These are phyloP conservation scores for Penicillium paradoxum DNA, from an alignment of 495 filamentous ascomycete species.

Conservation along the genomic window DNA sequence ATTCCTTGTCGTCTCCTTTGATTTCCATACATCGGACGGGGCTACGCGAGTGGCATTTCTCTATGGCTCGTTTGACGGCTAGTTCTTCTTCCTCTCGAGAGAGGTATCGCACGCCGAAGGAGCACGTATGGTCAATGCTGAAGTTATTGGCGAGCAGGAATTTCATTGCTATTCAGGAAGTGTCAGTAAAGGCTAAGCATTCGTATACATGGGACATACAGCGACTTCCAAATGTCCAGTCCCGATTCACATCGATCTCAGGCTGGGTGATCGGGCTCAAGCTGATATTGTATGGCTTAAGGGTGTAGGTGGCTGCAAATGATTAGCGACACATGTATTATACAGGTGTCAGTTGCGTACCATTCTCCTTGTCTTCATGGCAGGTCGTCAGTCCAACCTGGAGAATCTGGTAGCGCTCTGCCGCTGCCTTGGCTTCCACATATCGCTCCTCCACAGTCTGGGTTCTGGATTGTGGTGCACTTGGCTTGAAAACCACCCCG, in stretches of 20 bases:
- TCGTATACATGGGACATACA: slow-evolving; percentile 27
- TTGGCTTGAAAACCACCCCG: slow-evolving; percentile 49
- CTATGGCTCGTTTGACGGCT: slow-evolving; percentile 26
- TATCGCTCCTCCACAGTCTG: slow-evolving; percentile 62
- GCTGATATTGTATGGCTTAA: slow-evolving; percentile 65
- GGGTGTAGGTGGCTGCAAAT: slow-evolving; percentile 47
- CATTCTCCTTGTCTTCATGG: slow-evolving; percentile 46
- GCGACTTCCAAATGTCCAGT: slow-evolving; percentile 48
- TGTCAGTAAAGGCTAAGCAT: slow-evolving; percentile 1
- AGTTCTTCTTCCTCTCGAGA: slow-evolving; percentile 57
- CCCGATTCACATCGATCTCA: slow-evolving; percentile 49
- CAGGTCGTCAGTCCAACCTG: slow-evolving; percentile 73
- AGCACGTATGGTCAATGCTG: slow-evolving; percentile 52
- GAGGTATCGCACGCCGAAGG: slow-evolving; percentile 62
- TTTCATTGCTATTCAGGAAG: slow-evolving; percentile 44
- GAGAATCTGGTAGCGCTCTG: slow-evolving; percentile 65
- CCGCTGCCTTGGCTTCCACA: slow-evolving; percentile 55
- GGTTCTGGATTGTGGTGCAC: slow-evolving; percentile 18
- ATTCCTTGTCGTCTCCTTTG: slow-evolving; percentile 48
- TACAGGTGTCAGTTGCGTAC: slow-evolving; percentile 17
- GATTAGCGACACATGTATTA: background rate
- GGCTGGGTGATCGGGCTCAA: slow-evolving; percentile 52
- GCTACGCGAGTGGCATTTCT: slow-evolving; percentile 31
- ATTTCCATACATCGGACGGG: slow-evolving; percentile 40
- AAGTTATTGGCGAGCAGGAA: slow-evolving; percentile 64